Percentiles rank a stretch among this genome's conserved stretches.
phyloP scores from a whole-genome alignment of 306 rosid species.

The Clitoria ternatea region DNA sequence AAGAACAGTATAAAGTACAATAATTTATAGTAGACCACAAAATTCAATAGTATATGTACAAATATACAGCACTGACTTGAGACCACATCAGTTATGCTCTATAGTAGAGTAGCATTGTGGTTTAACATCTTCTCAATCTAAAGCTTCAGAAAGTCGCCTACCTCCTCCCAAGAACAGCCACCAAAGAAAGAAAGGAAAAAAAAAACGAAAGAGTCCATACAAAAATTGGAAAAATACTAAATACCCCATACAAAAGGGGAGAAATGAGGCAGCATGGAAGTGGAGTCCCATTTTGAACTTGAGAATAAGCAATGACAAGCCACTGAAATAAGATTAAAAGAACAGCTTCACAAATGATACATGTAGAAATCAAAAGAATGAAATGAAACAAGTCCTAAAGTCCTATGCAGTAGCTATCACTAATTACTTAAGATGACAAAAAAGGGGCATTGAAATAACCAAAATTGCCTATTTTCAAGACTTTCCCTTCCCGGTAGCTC shows the following conservation, averaged over 20 bases:
- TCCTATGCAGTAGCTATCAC: conserved; percentile 7
- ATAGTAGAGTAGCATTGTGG: background rate
- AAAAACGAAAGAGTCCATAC: background rate
- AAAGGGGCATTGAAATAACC: conserved; percentile 25
- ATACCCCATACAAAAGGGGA: conserved; percentile 17
- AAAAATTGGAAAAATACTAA: conserved; percentile 9
- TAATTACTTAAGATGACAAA: background rate
- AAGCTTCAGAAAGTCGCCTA: conserved; percentile 2
- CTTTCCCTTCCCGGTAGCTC: conserved; percentile 58
- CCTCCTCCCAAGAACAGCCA: background rate
- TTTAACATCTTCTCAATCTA: conserved; percentile 8
- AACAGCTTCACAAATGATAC: conserved; percentile 22
- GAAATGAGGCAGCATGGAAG: conserved; percentile 1
- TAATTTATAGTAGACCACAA: conserved; percentile 16
- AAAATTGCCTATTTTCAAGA: conserved; percentile 40
- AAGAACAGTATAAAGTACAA: background rate
- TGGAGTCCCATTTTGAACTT: conserved; percentile 27
- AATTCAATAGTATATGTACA: conserved; percentile 30
- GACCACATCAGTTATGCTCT: conserved; percentile 12
- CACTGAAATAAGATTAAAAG: conserved; percentile 7
- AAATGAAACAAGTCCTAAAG: conserved; percentile 26
- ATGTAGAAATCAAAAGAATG: conserved; percentile 45
- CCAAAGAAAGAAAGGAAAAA: background rate
- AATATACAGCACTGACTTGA: conserved; percentile 22
- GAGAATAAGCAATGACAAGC: conserved; percentile 18